A percentile compares a stretch with the other conserved stretches of the same genome.
Conservation (phyloP, 345 rosid species). For the Mallotus nudiflorus region DNA sequence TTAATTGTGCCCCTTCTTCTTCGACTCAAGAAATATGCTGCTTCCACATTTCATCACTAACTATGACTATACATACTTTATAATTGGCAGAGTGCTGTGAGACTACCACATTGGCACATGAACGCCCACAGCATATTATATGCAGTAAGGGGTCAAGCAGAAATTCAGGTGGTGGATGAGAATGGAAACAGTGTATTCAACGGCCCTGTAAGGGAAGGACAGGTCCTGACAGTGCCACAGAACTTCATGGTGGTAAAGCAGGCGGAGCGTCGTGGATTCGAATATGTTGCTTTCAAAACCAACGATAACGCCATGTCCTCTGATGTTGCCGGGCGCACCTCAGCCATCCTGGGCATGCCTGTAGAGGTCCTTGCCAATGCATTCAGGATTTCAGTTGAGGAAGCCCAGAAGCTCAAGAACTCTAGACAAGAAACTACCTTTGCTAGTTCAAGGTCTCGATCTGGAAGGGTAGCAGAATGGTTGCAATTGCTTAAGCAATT, state of each 20-base stretch:
- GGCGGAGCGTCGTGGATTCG: slow-evolving; percentile 51
- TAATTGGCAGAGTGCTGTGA: slow-evolving; percentile 46
- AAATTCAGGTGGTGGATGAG: slow-evolving; percentile 57
- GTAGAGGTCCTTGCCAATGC: slow-evolving; percentile 52
- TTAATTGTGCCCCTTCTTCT: neutral
- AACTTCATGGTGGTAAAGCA: slow-evolving; percentile 53
- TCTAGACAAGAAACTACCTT: slow-evolving; percentile 41
- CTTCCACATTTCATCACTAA: too few relatives aligned
- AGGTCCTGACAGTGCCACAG: slow-evolving; percentile 60
- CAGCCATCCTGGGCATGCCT: slow-evolving; percentile 51
- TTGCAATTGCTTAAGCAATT: too few relatives aligned
- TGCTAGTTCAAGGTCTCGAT: neutral
- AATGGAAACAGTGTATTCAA: slow-evolving; percentile 56
- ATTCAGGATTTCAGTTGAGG: slow-evolving; percentile 46
- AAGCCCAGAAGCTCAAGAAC: slow-evolving; percentile 63
- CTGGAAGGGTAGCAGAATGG: too few relatives aligned
- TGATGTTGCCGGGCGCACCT: slow-evolving; percentile 54
- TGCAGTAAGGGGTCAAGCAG: slow-evolving; percentile 49
- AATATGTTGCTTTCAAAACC: slow-evolving; percentile 70
- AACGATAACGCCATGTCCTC: slow-evolving; percentile 46
- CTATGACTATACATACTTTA: too few relatives aligned
- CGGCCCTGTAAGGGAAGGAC: slow-evolving; percentile 50
- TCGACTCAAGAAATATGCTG: too few relatives aligned
- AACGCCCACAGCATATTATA: slow-evolving; percentile 64
- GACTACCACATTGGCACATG: slow-evolving; percentile 63